Base-by-base conservation (phyloP, 2,329 filamentous ascomycete species). In the Ceratocystis lukuohia region DNA sequence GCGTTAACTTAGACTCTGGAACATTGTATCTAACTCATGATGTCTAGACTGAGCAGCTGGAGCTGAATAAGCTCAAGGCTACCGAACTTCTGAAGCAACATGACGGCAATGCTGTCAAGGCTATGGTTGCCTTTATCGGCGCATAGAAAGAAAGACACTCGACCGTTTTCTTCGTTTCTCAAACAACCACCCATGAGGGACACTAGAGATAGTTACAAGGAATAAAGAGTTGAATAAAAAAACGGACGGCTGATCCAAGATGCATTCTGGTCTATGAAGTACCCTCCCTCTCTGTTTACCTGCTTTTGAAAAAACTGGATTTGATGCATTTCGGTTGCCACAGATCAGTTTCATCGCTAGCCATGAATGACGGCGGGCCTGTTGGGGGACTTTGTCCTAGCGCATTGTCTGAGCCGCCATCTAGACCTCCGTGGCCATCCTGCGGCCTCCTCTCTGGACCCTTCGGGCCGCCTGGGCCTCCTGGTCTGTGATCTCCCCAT, bases 61-160 rank as follows among this genome's bases (percentile, higher is more conserved):
- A 93, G 69, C 73, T 93, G 45, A 76, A 82, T 1, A 91, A 89
- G 75, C 71, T 77, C 1, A 90, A 86, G 74, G 89, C 88, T 1
- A 91, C 86, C 1, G 89, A 93, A 68, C 75, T 93, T 63, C 79
- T 94, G 4, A 87, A 85, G 74, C 78, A 81, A 4, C 80, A 91
- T 71, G 87, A 91, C 62, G 89, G 88, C 2, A 81, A 90, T 72
- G 82, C 82, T 1, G 79, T 86, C 48, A 80, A 83, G 74, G 88
- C 88, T 1, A 82, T 93, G 78, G 80, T 76, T 67, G 83, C 84
- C 0, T 91, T 73, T 69, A 69, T 77, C 22, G 67, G 69, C 25
- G 72, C 72, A 8, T 73, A 69, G 65, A 20, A 2, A 25, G 22
- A 25, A 65, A 64, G 48, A n/a, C 8, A 20, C 17, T n/a, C 30